These are phyloP conservation scores for Nicotiana undulata DNA, from an alignment of 257 asterid species.

Conservation along the genomic window DNA sequence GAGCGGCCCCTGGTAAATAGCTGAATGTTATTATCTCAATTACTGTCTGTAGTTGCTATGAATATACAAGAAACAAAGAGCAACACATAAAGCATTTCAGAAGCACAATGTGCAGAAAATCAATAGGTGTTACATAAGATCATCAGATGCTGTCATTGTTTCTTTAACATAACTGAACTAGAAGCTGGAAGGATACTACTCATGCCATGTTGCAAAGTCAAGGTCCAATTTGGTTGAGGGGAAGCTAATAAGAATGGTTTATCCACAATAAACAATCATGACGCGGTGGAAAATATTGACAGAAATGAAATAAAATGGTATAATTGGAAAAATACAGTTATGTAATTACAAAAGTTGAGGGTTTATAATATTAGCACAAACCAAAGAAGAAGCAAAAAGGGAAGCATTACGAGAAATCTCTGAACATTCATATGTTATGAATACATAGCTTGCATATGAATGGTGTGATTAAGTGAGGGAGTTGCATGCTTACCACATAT, in stretches of 20 bases:
- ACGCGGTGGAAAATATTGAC: not conserved
- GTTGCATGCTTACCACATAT: constrained; percentile 85
- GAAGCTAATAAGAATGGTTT: not conserved
- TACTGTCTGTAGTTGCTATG: not conserved
- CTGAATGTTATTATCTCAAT: not conserved
- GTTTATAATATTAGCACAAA: not conserved
- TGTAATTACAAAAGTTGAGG: not conserved
- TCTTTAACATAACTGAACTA: not conserved
- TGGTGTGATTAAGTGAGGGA: not conserved
- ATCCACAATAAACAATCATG: not conserved
- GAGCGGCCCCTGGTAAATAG: not conserved
- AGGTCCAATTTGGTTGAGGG: not conserved
- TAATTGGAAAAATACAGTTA: not conserved
- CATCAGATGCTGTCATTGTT: not conserved
- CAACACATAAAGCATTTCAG: not conserved
- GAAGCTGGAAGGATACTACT: not conserved
- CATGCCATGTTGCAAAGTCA: not conserved
- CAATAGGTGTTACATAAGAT: not conserved
- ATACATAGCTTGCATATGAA: not conserved
- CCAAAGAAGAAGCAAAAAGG: not conserved
- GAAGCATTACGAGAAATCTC: not conserved
- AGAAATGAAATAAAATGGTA: not conserved
- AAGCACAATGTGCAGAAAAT: constrained; percentile 1
- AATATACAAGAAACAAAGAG: constrained; percentile 1
- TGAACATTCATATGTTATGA: not conserved